Evolutionary conservation across 2,329 filamentous ascomycete species (phyloP).

Genomic region (Trichophyton verrucosum): DNA sequence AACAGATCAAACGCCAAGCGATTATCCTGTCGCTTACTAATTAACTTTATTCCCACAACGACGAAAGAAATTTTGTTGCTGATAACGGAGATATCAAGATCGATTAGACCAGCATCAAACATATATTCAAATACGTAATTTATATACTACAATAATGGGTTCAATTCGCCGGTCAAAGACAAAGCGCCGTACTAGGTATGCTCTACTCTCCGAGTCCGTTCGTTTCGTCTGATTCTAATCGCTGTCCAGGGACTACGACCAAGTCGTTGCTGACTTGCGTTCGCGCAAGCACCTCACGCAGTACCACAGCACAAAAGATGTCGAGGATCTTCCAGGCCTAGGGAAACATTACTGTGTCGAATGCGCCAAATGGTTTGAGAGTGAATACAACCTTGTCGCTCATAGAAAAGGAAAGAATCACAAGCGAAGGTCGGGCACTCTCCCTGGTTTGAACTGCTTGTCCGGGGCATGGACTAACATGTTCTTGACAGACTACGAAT

Average conservation of each 20-base stretch:
- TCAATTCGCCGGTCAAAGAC: conserved; percentile 58
- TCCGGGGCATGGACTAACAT: neutral
- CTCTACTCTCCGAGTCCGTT: conserved; percentile 1
- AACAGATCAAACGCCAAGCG: too few species aligned
- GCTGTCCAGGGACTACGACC: conserved; percentile 69
- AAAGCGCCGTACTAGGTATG: conserved; percentile 55
- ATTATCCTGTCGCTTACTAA: neutral
- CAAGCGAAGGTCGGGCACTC: conserved; percentile 58
- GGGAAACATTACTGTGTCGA: conserved; percentile 80
- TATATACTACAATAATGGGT: conserved; percentile 50
- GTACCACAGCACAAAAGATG: conserved; percentile 64
- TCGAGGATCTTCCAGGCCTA: conserved; percentile 77
- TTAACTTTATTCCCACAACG: neutral
- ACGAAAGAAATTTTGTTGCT: neutral
- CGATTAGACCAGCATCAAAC: neutral
- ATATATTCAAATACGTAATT: neutral
- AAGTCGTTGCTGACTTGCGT: conserved; percentile 71
- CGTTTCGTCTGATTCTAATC: conserved; percentile 31
- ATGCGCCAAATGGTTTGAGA: conserved; percentile 95
- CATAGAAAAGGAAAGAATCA: conserved; percentile 86
- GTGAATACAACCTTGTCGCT: conserved; percentile 57
- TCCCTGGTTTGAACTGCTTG: conserved; percentile 10
- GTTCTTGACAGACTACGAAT: conserved; percentile 54
- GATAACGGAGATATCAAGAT: neutral
- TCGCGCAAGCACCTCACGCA: conserved; percentile 68